These are phyloP conservation scores for Diospyros kaki DNA, from an alignment of 148 eudicot species.

Conservation along the genomic window DNA sequence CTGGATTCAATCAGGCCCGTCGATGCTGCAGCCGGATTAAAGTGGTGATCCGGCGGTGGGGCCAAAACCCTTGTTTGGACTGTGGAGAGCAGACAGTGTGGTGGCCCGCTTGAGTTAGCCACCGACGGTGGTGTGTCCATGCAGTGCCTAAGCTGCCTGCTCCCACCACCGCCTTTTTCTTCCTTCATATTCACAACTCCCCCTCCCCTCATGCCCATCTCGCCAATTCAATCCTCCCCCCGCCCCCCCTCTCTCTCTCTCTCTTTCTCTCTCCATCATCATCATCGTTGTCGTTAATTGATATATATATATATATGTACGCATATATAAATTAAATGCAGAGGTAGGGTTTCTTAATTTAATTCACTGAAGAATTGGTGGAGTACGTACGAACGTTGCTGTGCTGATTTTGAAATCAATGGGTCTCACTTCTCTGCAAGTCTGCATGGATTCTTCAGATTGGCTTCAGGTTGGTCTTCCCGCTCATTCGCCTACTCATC, in stretches of 20 bases:
- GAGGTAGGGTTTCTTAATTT: too few species aligned
- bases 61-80: neutral
- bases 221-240: neutral
- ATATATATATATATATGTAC: too few species aligned
- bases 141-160: neutral
- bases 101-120: constrained; percentile 13
- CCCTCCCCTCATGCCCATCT: constrained; percentile 18
- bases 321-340: too few species aligned
- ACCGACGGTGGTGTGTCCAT: constrained; percentile 20
- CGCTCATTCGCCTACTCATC: neutral
- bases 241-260: constrained; percentile 11
- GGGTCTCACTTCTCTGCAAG: constrained; percentile 51
- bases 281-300: too few species aligned
- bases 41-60: neutral
- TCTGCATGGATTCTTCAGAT: constrained; percentile 55
- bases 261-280: neutral
- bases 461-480: constrained; percentile 40
- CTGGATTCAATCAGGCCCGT: neutral
- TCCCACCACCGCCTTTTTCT: constrained; percentile 50
- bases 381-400: neutral
- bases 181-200: constrained; percentile 75
- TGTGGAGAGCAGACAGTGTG: neutral
- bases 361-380: too few species aligned
- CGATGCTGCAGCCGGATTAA: neutral
- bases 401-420: constrained; percentile 1